Evolutionary conservation across 2,329 filamentous ascomycete species (phyloP).

Genomic region (Curvularia spicifera): DNA sequence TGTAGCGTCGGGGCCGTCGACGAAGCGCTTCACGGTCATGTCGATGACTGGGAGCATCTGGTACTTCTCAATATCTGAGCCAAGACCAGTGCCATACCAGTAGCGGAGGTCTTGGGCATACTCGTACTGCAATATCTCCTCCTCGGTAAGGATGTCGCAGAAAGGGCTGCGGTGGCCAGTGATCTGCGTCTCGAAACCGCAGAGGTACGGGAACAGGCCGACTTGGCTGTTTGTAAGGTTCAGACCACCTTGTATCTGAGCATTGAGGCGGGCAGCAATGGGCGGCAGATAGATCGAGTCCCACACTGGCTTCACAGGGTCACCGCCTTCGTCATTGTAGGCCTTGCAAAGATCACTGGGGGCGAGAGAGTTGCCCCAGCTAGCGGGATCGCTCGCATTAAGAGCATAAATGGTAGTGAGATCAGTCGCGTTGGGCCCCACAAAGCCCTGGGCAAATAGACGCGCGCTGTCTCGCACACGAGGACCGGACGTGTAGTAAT

Average conservation of each 20-base stretch:
- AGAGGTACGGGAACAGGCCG: slow-evolving; percentile 69
- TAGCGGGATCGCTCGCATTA: slow-evolving; percentile 60
- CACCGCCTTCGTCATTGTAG: slow-evolving; percentile 62
- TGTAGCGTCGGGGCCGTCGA: slow-evolving; percentile 58
- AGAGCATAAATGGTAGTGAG: slow-evolving; percentile 65
- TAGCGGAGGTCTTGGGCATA: slow-evolving; percentile 73
- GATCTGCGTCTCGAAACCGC: slow-evolving; percentile 74
- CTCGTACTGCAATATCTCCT: slow-evolving; percentile 69
- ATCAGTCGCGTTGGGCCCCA: slow-evolving; percentile 62
- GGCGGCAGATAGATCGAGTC: slow-evolving; percentile 60
- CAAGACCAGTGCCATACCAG: slow-evolving; percentile 69
- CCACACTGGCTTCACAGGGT: slow-evolving; percentile 57
- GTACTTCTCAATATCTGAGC: slow-evolving; percentile 59
- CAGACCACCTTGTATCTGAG: slow-evolving; percentile 61
- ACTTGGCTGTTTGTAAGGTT: slow-evolving; percentile 62
- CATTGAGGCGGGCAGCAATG: slow-evolving; percentile 62
- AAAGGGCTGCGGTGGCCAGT: slow-evolving; percentile 65
- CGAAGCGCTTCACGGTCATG: slow-evolving; percentile 60
- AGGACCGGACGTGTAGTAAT: slow-evolving; percentile 62
- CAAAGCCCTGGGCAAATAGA: slow-evolving; percentile 66
- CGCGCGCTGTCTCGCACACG: slow-evolving; percentile 68
- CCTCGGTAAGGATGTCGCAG: slow-evolving; percentile 66
- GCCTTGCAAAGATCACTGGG: slow-evolving; percentile 68
- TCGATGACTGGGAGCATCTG: slow-evolving; percentile 69
- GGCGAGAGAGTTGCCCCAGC: slow-evolving; percentile 67